Evolutionary conservation across 495 filamentous ascomycete genomes (phyloP).

Genomic region (Xylaria venustula): DNA sequence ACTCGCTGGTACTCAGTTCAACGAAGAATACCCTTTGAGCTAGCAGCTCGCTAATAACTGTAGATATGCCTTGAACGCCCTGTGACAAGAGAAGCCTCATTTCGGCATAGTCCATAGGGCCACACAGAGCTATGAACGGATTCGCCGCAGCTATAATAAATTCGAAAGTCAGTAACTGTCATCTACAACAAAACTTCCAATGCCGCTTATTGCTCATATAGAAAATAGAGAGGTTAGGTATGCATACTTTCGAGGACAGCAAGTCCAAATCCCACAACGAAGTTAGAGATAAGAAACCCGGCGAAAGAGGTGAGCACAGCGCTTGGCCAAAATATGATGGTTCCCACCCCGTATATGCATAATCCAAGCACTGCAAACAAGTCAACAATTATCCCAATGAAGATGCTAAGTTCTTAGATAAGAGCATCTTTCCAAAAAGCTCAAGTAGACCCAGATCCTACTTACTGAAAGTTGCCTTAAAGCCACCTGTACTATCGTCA

Average conservation of each 20-base stretch:
- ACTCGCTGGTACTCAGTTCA: constrained; percentile 19
- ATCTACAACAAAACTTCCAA: neutral
- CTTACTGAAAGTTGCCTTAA: constrained; percentile 31
- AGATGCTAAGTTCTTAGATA: neutral
- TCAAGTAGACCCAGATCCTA: neutral
- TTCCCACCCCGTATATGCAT: constrained; percentile 59
- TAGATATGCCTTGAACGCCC: constrained; percentile 66
- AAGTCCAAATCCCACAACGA: constrained; percentile 66
- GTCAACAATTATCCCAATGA: constrained; percentile 8
- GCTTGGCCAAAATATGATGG: constrained; percentile 68
- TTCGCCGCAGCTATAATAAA: constrained; percentile 49
- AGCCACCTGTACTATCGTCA: constrained; percentile 31
- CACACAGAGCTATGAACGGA: constrained; percentile 63
- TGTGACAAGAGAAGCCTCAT: constrained; percentile 66
- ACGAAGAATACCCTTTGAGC: constrained; percentile 69
- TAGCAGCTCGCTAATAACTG: constrained; percentile 63
- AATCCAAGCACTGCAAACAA: constrained; percentile 59
- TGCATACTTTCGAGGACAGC: constrained; percentile 57
- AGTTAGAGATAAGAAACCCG: constrained; percentile 61
- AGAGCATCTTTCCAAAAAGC: neutral
- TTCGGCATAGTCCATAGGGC: constrained; percentile 49
- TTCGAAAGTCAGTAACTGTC: neutral
- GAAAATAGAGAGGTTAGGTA: neutral
- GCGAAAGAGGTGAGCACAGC: constrained; percentile 59
- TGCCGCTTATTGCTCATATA: neutral